Percentiles rank a stretch among this genome's conserved stretches.
phyloP scores from a whole-genome alignment of 176 grass and related monocot genomes.

The Cenchrus americanus region DNA sequence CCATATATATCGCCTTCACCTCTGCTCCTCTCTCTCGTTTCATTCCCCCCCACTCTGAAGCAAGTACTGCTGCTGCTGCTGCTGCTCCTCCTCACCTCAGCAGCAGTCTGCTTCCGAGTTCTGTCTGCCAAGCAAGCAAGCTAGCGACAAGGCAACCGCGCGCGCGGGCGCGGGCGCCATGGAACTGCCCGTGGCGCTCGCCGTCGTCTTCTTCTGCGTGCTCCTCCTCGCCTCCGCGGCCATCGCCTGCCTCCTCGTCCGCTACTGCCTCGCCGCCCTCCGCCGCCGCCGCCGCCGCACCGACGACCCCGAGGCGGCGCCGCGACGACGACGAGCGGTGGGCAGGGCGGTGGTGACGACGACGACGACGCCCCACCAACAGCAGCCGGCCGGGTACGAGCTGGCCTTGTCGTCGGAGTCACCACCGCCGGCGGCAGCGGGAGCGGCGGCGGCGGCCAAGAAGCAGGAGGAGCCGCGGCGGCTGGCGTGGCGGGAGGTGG shows the following conservation, averaged over 20 bases:
- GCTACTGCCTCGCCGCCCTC: constrained; percentile 8
- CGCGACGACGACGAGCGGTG: neutral
- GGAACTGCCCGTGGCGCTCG: constrained; percentile 54
- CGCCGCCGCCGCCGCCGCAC: neutral
- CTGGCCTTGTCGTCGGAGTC: neutral
- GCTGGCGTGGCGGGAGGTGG: constrained; percentile 62
- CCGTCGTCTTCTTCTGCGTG: constrained; percentile 43
- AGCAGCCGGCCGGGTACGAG: neutral
- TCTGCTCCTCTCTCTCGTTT: too few species aligned
- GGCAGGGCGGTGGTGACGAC: neutral
- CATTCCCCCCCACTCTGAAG: neutral
- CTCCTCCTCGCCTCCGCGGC: constrained; percentile 47
- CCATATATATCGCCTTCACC: too few species aligned
- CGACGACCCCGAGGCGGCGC: constrained; percentile 6
- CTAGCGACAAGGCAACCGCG: neutral
- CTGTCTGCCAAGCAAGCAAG: too few species aligned
- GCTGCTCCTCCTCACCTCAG: neutral
- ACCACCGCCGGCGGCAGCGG: neutral
- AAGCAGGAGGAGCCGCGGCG: constrained; percentile 30
- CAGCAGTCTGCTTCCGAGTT: neutral
- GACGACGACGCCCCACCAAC: too few species aligned
- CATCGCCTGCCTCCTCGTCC: constrained; percentile 43
- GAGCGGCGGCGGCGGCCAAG: neutral
- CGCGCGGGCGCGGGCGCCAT: constrained; percentile 5
- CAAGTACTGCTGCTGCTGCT: neutral